Evolutionary conservation across 73 alveolate species (phyloP), one percentile per base, ranked within the genome.

Genomic region (Paramecium biaurelia): DNA sequence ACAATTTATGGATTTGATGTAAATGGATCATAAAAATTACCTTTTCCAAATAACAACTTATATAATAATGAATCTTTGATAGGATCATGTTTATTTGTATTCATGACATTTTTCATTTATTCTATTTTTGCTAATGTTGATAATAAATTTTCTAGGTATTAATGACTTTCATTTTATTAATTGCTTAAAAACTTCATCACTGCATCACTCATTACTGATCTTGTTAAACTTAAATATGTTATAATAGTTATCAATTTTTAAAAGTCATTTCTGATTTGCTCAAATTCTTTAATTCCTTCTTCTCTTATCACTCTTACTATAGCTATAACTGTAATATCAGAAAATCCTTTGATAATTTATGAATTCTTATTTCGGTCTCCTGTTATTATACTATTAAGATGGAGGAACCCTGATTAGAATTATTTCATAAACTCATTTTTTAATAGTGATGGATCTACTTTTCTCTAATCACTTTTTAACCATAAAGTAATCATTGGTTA

Each of bases 171-270:
- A 30, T 63, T 30, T 30, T 32, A 30, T 63, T 63, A 26, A 24
- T 41, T 63, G 7, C 84, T 63, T 12, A 26, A 63, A 63, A 63
- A 63, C 2, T 63, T 63, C 84, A 63, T 63, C 14, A 63, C 41
- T 12, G 84, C 84, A 63, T 63, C 84, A 63, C 84, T 63, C 84
- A 63, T 63, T 1, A 63, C 84, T 63, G 84, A 63, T 63, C 84
- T 63, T 63, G 84, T 63, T 63, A 63, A 63, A 30, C 49, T 63
- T 24, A 63, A 63, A 24, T 63, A 63, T 6, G 84, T 63, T 63
- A 63, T 63, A 23, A 63, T 63, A 12, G 84, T 63, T 26, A 63
- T 63, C 24, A 63, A 63, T 63, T 63, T 63, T 32, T 63, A 63
- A 63, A 63, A 63, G 45, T 63, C 84, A 63, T 63, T 63, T 30